phyloP scores from a whole-genome alignment of 2,329 filamentous ascomycete genomes.

The Talaromyces sp. region DNA sequence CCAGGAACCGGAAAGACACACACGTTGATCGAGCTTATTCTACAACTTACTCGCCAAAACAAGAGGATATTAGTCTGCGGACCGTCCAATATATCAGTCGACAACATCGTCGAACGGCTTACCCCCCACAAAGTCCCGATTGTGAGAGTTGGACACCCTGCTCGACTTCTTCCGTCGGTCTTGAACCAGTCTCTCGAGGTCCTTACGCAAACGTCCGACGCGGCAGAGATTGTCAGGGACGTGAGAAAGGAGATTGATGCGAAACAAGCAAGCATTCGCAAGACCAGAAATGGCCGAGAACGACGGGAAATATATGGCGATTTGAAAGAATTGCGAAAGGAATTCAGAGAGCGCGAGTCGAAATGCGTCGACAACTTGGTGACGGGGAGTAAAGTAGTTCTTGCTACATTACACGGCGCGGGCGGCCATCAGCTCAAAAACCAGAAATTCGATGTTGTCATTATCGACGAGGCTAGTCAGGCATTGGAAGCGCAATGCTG shows the following conservation, averaged over 20 bases:
- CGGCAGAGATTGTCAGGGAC: constrained; percentile 82
- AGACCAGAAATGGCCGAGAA: constrained; percentile 76
- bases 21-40: constrained; percentile 87
- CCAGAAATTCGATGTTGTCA: constrained; percentile 83
- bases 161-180: constrained; percentile 81
- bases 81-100: constrained; percentile 93
- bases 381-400: constrained; percentile 73
- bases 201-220: constrained; percentile 83
- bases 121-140: constrained; percentile 80
- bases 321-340: constrained; percentile 76
- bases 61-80: constrained; percentile 86
- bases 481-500: constrained; percentile 95
- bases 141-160: constrained; percentile 86
- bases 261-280: constrained; percentile 82
- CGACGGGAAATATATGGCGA: constrained; percentile 77
- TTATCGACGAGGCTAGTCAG: constrained; percentile 95
- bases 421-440: constrained; percentile 77
- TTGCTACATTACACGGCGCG: constrained; percentile 87
- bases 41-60: constrained; percentile 74
- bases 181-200: constrained; percentile 87
- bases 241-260: constrained; percentile 88
- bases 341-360: constrained; percentile 79
- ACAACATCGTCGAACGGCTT: constrained; percentile 94
- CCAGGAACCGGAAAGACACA: constrained; percentile 97
- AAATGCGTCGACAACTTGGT: constrained; percentile 75